Conservation (phyloP, 441 rosid genomes). For the Gossypium gossypioides region DNA sequence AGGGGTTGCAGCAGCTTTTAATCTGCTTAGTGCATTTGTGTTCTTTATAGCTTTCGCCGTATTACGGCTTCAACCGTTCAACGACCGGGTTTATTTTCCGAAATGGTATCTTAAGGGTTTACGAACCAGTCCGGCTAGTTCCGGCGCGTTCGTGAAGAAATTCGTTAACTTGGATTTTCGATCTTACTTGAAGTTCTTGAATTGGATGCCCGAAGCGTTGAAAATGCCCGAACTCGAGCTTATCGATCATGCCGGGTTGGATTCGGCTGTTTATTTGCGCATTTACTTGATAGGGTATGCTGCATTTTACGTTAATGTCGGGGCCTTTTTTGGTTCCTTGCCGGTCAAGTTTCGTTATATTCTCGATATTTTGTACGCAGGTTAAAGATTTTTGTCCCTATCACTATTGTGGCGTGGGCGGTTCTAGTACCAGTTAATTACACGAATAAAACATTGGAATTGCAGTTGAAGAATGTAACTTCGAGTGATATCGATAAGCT, state of each 20-base stretch:
- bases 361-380: conserved; percentile 28
- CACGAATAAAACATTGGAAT: conserved; percentile 2
- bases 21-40: conserved; percentile 58
- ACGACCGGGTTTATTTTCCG: conserved; percentile 87
- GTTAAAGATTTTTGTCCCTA: conserved; percentile 81
- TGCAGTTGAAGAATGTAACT: conserved; percentile 40
- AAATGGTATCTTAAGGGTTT: conserved; percentile 90
- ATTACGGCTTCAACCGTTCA: conserved; percentile 81
- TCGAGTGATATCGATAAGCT: conserved; percentile 79
- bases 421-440: conserved; percentile 71
- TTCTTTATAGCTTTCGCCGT: conserved; percentile 74
- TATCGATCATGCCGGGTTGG: conserved; percentile 93
- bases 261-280: conserved; percentile 83
- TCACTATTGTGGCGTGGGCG: conserved; percentile 69
- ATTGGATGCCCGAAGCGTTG: conserved; percentile 94
- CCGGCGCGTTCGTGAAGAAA: conserved; percentile 44
- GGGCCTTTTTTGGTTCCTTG: too few species aligned
- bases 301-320: not conserved
- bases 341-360: too few species aligned
- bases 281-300: conserved; percentile 78
- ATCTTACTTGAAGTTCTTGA: conserved; percentile 62
- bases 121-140: conserved; percentile 55
- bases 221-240: conserved; percentile 96
- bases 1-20: conserved; percentile 66
- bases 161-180: conserved; percentile 68